These are phyloP conservation scores for Coelastrella sp. DNA, from an alignment of 139 green algal genomes.

Conservation along the genomic window DNA sequence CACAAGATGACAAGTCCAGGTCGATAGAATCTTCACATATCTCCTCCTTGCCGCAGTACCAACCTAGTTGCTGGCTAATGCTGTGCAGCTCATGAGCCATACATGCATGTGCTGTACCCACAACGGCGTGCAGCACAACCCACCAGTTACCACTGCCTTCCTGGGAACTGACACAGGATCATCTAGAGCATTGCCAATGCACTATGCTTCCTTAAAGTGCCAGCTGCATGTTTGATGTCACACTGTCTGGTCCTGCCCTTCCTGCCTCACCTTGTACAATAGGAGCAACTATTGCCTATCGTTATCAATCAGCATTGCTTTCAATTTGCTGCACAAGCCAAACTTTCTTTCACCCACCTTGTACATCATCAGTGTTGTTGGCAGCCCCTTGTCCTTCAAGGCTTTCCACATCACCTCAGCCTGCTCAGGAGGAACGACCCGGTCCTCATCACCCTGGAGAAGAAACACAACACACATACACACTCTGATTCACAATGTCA, in stretches of 20 bases:
- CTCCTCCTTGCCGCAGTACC: too few relatives aligned
- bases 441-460: conserved; percentile 83
- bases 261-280: neutral
- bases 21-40: neutral
- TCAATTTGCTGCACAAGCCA: too few relatives aligned
- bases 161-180: too few relatives aligned
- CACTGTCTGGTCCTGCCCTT: too few relatives aligned
- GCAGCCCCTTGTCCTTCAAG: conserved; percentile 72
- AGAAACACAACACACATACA: neutral
- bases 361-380: conserved; percentile 84
- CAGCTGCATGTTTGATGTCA: too few relatives aligned
- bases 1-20: neutral
- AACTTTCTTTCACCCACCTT: conserved; percentile 58
- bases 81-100: too few relatives aligned
- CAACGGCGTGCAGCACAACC: too few relatives aligned
- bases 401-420: conserved; percentile 70
- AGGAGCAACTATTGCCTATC: too few relatives aligned
- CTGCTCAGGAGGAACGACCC: conserved; percentile 87
- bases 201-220: neutral
- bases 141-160: too few relatives aligned
- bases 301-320: too few relatives aligned
- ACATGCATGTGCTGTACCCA: too few relatives aligned
- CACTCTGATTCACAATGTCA: neutral
- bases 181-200: neutral
- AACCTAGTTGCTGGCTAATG: too few relatives aligned